Conservation (phyloP, 768 basidiomycete genomes). For the Tulasnella sp. region DNA sequence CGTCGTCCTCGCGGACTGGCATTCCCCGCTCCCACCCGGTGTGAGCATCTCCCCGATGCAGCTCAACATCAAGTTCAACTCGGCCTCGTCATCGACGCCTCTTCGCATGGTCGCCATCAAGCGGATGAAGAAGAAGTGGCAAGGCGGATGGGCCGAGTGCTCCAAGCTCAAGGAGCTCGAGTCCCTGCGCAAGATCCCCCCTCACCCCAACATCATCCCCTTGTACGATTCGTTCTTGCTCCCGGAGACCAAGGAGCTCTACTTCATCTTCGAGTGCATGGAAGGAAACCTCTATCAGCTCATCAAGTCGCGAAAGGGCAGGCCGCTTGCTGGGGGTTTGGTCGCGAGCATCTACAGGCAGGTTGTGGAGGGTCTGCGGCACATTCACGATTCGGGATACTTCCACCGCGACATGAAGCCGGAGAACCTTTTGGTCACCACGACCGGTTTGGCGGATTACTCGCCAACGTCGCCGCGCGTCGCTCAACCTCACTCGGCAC, state of each 20-base stretch:
- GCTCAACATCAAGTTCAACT: conserved; percentile 43
- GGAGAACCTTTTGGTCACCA: conserved; percentile 97
- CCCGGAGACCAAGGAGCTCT: conserved; percentile 92
- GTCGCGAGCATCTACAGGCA: conserved; percentile 93
- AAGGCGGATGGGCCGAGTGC: conserved; percentile 98
- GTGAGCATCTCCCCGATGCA: conserved; percentile 93
- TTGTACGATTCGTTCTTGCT: conserved; percentile 98
- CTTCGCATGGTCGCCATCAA: conserved; percentile 96
- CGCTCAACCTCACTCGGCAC: conserved; percentile 51
- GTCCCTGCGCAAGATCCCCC: conserved; percentile 91
- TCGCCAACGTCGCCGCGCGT: conserved; percentile 63
- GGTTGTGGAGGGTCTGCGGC: conserved; percentile 82
- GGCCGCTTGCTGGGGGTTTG: conserved; percentile 93
- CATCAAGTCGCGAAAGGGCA: conserved; percentile 93
- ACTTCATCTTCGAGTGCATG: conserved; percentile 99
- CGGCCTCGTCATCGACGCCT: conserved; percentile 40
- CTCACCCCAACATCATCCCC: conserved; percentile 96
- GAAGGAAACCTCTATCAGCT: conserved; percentile 99
- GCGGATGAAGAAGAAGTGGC: conserved; percentile 97
- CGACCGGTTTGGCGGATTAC: conserved; percentile 92
- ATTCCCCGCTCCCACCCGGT: conserved; percentile 88
- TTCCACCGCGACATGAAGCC: conserved; percentile 99
- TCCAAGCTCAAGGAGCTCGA: conserved; percentile 92
- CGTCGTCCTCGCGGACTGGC: conserved; percentile 99
- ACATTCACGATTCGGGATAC: conserved; percentile 89